A percentile compares a stretch with the other conserved stretches of the same genome.
Conservation (phyloP, 495 filamentous ascomycete genomes). For the Hypoxylon lenormandii region DNA sequence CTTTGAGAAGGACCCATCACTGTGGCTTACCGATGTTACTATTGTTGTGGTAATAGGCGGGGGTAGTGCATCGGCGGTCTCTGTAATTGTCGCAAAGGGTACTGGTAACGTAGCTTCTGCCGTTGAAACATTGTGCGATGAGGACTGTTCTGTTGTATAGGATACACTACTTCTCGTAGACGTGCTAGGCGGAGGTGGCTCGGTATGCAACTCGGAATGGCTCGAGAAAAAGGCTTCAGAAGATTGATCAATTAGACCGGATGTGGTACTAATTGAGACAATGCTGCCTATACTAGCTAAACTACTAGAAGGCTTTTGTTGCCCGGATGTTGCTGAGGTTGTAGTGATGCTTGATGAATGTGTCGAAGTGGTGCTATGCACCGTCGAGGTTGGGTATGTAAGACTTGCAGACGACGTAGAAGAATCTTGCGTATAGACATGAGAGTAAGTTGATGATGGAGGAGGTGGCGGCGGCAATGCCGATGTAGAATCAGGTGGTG, state of each 20-base stretch:
- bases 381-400: constrained; percentile 14
- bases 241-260: neutral
- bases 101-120: neutral
- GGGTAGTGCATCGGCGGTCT: neutral
- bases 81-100: constrained; percentile 24
- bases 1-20: neutral
- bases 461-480: neutral
- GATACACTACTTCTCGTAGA: neutral
- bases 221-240: constrained; percentile 4
- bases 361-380: neutral
- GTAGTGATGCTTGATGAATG: constrained; percentile 2
- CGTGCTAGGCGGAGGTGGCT: neutral
- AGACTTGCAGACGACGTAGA: constrained; percentile 7
- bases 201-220: neutral
- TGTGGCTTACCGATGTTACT: constrained; percentile 10
- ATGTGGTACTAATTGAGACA: neutral
- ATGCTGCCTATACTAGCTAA: constrained; percentile 1
- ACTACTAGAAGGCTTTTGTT: neutral
- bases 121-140: neutral
- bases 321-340: neutral
- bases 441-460: neutral
- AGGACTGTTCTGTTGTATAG: neutral
- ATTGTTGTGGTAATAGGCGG: constrained; percentile 32
- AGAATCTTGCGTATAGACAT: neutral
- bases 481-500: constrained; percentile 1